A percentile compares a stretch with the other conserved stretches of the same genome.
phyloP scores from a whole-genome alignment of 2,329 filamentous ascomycete genomes.

The Monosporascus sp. region DNA sequence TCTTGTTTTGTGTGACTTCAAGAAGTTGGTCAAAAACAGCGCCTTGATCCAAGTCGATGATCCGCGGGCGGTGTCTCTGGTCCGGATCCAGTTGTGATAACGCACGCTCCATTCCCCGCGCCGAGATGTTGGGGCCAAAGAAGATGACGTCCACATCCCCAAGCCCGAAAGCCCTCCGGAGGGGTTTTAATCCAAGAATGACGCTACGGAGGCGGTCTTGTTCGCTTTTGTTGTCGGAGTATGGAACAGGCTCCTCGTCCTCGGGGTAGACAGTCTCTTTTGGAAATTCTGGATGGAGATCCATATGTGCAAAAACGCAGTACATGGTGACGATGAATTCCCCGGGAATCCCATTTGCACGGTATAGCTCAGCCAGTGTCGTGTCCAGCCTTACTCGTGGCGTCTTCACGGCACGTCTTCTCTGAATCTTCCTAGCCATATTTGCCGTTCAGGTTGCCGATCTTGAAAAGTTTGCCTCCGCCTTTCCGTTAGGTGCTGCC shows the following conservation, averaged over 20 bases:
- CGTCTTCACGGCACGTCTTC: not conserved
- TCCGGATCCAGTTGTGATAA: conserved; percentile 13
- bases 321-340: conserved; percentile 19
- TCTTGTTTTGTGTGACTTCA: conserved; percentile 5
- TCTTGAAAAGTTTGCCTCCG: not conserved
- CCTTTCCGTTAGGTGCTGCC: not conserved
- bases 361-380: conserved; percentile 17
- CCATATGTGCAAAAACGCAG: conserved; percentile 18
- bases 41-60: conserved; percentile 10
- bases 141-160: conserved; percentile 18
- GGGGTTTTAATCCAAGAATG: conserved; percentile 18
- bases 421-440: not conserved
- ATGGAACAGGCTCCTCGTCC: conserved; percentile 19
- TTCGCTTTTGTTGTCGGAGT: conserved; percentile 9
- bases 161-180: conserved; percentile 16
- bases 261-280: conserved; percentile 16
- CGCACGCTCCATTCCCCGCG: conserved; percentile 10
- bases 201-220: conserved; percentile 12
- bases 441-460: not conserved
- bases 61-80: conserved; percentile 12
- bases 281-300: conserved; percentile 16
- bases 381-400: conserved; percentile 10
- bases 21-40: conserved; percentile 5
- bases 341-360: conserved; percentile 13
- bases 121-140: conserved; percentile 14